These are phyloP conservation scores for Claviceps arundinis DNA, from an alignment of 2,329 filamentous ascomycete species.

Conservation along the genomic window DNA sequence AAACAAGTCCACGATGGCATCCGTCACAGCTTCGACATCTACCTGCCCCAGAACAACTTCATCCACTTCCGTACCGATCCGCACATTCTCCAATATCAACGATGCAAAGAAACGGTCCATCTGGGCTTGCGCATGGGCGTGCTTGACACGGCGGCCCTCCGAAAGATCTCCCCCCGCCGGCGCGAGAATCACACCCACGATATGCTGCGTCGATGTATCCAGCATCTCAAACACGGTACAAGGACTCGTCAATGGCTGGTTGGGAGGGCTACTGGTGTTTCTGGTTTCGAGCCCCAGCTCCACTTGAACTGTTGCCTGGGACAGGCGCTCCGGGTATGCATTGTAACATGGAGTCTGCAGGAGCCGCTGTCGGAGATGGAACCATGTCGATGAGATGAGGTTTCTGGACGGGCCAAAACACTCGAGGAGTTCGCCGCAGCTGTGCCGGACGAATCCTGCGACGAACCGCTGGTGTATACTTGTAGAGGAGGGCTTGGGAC, in stretches of 20 bases:
- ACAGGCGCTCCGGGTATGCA: not conserved
- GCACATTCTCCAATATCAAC: constrained; percentile 1
- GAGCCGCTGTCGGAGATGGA: constrained; percentile 1
- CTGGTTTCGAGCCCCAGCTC: not conserved
- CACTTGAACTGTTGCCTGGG: not conserved
- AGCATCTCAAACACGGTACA: constrained; percentile 1
- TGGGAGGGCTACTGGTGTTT: not conserved
- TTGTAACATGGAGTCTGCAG: constrained; percentile 3
- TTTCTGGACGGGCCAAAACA: constrained; percentile 3
- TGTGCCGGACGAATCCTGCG: constrained; percentile 5
- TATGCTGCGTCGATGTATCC: not conserved
- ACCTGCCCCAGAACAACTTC: not conserved
- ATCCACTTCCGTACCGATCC: not conserved
- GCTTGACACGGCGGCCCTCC: too few relatives aligned
- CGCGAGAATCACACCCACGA: constrained; percentile 4
- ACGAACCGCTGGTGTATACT: constrained; percentile 4
- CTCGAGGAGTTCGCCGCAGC: constrained; percentile 4
- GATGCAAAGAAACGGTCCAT: constrained; percentile 5
- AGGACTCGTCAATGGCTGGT: not conserved
- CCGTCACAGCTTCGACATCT: constrained; percentile 1
- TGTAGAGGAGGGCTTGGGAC: not conserved
- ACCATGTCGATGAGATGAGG: not conserved
- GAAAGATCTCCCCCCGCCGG: not conserved
- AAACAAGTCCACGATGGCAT: constrained; percentile 11
- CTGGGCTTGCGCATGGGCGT: not conserved